Base-by-base conservation (phyloP, 768 basidiomycete species). In the Rhodosporidiobolus sp. region DNA sequence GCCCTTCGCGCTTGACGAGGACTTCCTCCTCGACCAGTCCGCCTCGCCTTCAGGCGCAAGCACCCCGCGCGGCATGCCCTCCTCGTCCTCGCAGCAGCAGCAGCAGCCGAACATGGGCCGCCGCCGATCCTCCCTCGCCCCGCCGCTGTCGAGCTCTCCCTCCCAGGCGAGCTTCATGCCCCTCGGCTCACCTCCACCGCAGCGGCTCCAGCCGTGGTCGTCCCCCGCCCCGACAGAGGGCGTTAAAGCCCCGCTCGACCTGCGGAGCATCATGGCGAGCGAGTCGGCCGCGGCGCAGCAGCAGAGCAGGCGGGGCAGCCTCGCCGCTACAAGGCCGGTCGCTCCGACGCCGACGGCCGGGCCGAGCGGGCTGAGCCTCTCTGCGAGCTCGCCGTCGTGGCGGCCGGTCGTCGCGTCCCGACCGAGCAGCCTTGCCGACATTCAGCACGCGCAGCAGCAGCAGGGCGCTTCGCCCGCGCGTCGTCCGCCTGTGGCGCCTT, bases 1-100 rank as follows among this genome's bases (percentile, higher is more conserved):
- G 54, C 69, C 67, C 17, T 77, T 77, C 59, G 35, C 68, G 5
- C 67, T 77, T 63, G 76, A 77, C 61, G 73, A 74, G 50, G 76
- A 77, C 56, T 73, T 74, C 58, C 50, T 67, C 10, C 72, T 77
- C 66, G 75, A 76, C 26, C 20, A 56, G 20, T 28, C 53, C 35
- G 3, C 5, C 38, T 14, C 26, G 8, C 30, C 2, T 6, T 38
- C 7, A 11, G 32, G 30, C n/a, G 55, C 65, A 26, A 54, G 53
- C 5, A 46, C 35, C 14, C 20, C 60, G 10, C 1, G 34, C 26
- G 7, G n/a, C 43, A 24, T 30, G 17, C 38, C 46, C 19, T 30
- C 55, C 0, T 46, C 50, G 35, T 14, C 56, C 10, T 4, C 30
- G 1, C 49, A n/a, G n/a, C n/a, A n/a, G n/a, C n/a, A n/a, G n/a